These are phyloP conservation scores for Astragalus membranaceus DNA, from an alignment of 306 rosid genomes.

Conservation along the genomic window DNA sequence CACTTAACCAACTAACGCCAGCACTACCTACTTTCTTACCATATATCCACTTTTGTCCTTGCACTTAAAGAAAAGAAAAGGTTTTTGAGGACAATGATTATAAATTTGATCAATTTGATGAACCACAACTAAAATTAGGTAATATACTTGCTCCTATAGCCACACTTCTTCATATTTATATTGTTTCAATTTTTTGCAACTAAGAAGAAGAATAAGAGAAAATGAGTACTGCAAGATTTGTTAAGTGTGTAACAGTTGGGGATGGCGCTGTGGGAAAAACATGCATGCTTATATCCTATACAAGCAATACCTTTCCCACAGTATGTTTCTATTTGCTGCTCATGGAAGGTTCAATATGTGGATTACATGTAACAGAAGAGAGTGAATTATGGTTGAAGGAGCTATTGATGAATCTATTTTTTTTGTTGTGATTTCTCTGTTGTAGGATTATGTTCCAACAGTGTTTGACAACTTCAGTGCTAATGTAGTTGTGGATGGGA, in stretches of 20 bases:
- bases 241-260: conserved; percentile 93
- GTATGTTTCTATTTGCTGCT: conserved; percentile 31
- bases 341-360: background rate
- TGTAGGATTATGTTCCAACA: conserved; percentile 82
- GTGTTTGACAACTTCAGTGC: conserved; percentile 71
- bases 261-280: conserved; percentile 98
- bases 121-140: conserved; percentile 31
- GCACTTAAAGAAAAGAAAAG: conserved; percentile 80
- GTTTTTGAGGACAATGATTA: conserved; percentile 22
- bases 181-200: conserved; percentile 10
- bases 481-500: conserved; percentile 55
- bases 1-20: conserved; percentile 94
- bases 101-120: conserved; percentile 10
- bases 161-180: conserved; percentile 7
- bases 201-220: conserved; percentile 17
- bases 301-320: conserved; percentile 89
- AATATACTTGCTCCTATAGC: conserved; percentile 23
- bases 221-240: conserved; percentile 84
- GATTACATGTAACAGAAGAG: background rate
- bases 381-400: background rate
- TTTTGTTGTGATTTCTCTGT: background rate
- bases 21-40: conserved; percentile 55
- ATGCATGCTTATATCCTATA: conserved; percentile 94
- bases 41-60: conserved; percentile 49
- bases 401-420: background rate